Conservation (phyloP, 768 basidiomycete genomes). For the Hericium erinaceus region DNA sequence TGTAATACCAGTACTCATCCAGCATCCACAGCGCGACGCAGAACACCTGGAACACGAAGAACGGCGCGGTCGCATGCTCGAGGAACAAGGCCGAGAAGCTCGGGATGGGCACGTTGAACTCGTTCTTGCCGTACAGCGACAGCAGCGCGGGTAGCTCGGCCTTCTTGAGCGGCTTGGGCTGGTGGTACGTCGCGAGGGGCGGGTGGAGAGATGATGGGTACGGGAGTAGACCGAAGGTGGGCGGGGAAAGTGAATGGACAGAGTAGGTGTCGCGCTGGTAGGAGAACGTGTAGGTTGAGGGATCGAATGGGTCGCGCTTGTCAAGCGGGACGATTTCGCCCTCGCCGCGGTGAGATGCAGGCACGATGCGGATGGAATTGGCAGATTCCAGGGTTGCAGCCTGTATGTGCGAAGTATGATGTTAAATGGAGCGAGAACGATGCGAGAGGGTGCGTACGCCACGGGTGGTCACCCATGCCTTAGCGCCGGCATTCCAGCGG, state of each 20-base stretch:
- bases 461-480: slow-evolving; percentile 71
- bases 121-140: slow-evolving; percentile 81
- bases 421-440: background rate
- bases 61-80: slow-evolving; percentile 96
- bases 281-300: slow-evolving; percentile 71
- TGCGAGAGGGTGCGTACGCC: slow-evolving; percentile 36
- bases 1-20: slow-evolving; percentile 99
- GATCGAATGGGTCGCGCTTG: slow-evolving; percentile 50
- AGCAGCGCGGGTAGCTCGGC: slow-evolving; percentile 41
- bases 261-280: slow-evolving; percentile 95
- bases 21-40: slow-evolving; percentile 96
- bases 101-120: slow-evolving; percentile 95
- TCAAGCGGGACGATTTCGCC: slow-evolving; percentile 80
- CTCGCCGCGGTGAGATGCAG: slow-evolving; percentile 71
- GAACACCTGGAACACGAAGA: slow-evolving; percentile 99
- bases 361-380: slow-evolving; percentile 73
- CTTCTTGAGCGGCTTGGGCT: slow-evolving; percentile 45
- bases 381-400: slow-evolving; percentile 63
- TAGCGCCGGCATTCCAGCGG: slow-evolving; percentile 75
- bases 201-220: slow-evolving; percentile 79
- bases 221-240: slow-evolving; percentile 69
- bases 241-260: slow-evolving; percentile 43
- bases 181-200: slow-evolving; percentile 53
- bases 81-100: slow-evolving; percentile 85
- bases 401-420: slow-evolving; percentile 19